Percentiles rank a stretch among this genome's conserved stretches.
Conservation (phyloP, 1,284 basidiomycete species). For the Cryptococcus floricola region DNA sequence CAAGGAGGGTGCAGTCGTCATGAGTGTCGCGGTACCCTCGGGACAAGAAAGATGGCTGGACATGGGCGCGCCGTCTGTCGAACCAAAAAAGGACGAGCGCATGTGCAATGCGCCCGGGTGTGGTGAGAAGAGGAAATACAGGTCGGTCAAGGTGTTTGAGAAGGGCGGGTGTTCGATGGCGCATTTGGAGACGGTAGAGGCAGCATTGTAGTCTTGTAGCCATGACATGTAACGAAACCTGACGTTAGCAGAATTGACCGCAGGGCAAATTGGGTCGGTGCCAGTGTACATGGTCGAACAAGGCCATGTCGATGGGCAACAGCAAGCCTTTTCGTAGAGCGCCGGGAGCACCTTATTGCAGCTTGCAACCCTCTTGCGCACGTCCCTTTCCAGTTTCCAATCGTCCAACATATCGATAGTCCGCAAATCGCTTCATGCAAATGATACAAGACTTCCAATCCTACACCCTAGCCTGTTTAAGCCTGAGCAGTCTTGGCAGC, state of each 20-base stretch:
- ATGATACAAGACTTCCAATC: constrained; percentile 11
- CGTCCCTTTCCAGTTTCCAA: too few species aligned
- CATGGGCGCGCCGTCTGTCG: constrained; percentile 1
- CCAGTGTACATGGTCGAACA: neutral
- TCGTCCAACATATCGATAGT: neutral
- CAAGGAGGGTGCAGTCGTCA: constrained; percentile 16
- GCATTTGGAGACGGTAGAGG: constrained; percentile 45
- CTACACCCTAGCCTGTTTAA: constrained; percentile 25
- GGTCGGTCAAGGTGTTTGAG: constrained; percentile 54
- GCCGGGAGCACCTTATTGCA: too few species aligned
- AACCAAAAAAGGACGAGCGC: neutral
- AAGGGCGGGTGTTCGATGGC: constrained; percentile 58
- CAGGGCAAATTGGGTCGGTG: neutral
- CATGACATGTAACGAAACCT: neutral
- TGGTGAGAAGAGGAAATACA: constrained; percentile 53
- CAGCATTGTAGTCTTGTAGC: constrained; percentile 4
- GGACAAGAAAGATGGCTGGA: constrained; percentile 31
- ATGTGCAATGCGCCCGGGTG: constrained; percentile 56
- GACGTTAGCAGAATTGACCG: neutral
- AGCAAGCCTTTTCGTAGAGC: neutral
- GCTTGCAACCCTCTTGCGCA: too few species aligned
- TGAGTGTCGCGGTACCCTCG: constrained; percentile 26
- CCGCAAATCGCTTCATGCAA: constrained; percentile 15
- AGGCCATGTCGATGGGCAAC: neutral
- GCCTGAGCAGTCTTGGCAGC: constrained; percentile 52